Evolutionary conservation across 331 rosid species (phyloP).

Genomic region (Dryas integrifolia): DNA sequence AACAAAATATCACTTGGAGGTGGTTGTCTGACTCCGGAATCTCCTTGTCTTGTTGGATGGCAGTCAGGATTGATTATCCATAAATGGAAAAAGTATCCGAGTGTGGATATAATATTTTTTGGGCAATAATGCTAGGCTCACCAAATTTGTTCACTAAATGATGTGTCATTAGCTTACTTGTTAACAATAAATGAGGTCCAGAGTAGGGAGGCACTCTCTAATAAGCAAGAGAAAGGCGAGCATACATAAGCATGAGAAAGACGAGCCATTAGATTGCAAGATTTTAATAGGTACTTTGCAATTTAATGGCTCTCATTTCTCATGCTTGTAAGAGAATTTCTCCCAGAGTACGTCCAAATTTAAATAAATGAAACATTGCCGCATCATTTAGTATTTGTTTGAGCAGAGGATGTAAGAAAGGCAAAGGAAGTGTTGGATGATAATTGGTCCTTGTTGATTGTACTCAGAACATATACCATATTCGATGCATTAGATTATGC

Average conservation of each 20-base stretch:
- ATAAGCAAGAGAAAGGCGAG: too few relatives aligned
- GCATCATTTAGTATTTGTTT: neutral
- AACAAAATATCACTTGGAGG: neutral
- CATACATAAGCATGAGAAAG: too few relatives aligned
- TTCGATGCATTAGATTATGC: neutral
- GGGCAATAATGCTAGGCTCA: neutral
- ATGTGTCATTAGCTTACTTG: too few relatives aligned
- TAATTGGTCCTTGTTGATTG: neutral
- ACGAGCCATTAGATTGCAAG: too few relatives aligned
- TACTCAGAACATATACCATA: neutral
- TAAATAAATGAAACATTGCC: too few relatives aligned
- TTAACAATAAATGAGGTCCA: too few relatives aligned
- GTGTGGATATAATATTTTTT: neutral
- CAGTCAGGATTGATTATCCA: neutral
- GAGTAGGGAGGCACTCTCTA: too few relatives aligned
- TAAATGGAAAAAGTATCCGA: neutral
- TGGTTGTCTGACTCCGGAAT: conserved; percentile 13
- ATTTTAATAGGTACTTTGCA: too few relatives aligned
- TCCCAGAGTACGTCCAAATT: too few relatives aligned
- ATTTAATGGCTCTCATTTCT: too few relatives aligned
- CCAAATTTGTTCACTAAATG: too few relatives aligned
- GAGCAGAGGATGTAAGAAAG: neutral
- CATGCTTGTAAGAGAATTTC: too few relatives aligned
- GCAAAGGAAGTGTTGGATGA: neutral
- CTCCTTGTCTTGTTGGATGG: neutral